Conservation (phyloP, 768 basidiomycete genomes). For the Suillus subluteus region DNA sequence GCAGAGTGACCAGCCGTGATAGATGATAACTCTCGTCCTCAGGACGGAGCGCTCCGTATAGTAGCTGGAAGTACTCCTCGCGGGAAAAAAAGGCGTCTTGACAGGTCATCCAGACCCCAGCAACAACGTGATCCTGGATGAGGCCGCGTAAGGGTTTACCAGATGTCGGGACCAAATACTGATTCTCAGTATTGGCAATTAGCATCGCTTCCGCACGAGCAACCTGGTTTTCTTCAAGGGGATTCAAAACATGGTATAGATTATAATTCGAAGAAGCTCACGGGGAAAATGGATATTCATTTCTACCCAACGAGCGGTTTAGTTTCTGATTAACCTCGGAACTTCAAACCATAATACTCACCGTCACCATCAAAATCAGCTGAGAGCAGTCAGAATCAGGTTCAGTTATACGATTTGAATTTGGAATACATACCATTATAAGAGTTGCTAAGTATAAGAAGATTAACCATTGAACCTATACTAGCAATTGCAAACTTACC, state of each 20-base stretch:
- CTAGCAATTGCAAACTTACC: slow-evolving; percentile 53
- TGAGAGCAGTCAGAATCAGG: slow-evolving; percentile 29
- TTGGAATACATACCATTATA: slow-evolving; percentile 76
- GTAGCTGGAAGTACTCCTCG: slow-evolving; percentile 93
- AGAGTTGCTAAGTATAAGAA: slow-evolving; percentile 70
- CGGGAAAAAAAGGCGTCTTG: slow-evolving; percentile 94
- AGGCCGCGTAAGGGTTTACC: slow-evolving; percentile 97
- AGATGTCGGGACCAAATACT: slow-evolving; percentile 98
- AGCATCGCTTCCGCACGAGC: slow-evolving; percentile 92
- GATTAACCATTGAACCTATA: slow-evolving; percentile 19
- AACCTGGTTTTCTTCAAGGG: slow-evolving; percentile 79
- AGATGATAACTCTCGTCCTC: slow-evolving; percentile 70
- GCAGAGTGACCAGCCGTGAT: slow-evolving; percentile 74
- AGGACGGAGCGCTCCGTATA: slow-evolving; percentile 92
- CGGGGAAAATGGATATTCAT: slow-evolving; percentile 99
- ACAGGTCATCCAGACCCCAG: slow-evolving; percentile 99
- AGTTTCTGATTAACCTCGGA: slow-evolving; percentile 10
- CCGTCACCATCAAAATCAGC: slow-evolving; percentile 95
- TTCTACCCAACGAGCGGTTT: slow-evolving; percentile 50
- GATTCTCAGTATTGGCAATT: slow-evolving; percentile 97
- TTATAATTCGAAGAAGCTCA: slow-evolving; percentile 42
- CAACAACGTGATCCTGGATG: slow-evolving; percentile 98
- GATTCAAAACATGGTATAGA: slow-evolving; percentile 5
- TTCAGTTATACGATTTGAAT: slow-evolving; percentile 13
- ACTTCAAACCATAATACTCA: slow-evolving; percentile 34